Evolutionary conservation across 768 basidiomycete species (phyloP).

Genomic region (Tricholoma matsutake): DNA sequence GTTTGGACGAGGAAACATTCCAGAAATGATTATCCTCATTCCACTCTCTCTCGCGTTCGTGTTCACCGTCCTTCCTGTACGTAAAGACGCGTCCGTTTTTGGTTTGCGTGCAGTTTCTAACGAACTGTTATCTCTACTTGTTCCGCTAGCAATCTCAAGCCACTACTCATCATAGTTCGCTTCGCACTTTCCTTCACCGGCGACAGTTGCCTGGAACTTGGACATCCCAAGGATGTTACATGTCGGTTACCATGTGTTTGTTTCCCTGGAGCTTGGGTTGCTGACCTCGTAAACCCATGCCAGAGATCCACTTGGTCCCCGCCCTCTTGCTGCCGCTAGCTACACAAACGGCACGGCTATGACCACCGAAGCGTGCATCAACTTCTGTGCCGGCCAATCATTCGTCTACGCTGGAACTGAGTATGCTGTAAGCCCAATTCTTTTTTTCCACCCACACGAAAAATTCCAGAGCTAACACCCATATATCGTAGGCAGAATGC

Average conservation of each 20-base stretch:
- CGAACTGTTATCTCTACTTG: background rate
- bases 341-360: conserved; percentile 48
- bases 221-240: conserved; percentile 60
- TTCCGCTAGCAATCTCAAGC: conserved; percentile 14
- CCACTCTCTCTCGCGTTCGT: conserved; percentile 32
- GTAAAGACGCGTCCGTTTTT: conserved; percentile 12
- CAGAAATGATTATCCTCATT: conserved; percentile 32
- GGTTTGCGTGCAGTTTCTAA: conserved; percentile 2
- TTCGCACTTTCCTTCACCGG: conserved; percentile 26
- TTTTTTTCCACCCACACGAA: background rate
- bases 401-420: conserved; percentile 72
- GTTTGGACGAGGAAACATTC: background rate
- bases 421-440: conserved; percentile 33
- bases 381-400: conserved; percentile 41
- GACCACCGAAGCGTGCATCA: conserved; percentile 55
- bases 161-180: conserved; percentile 26
- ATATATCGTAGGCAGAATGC: conserved; percentile 43
- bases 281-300: background rate
- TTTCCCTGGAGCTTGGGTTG: background rate
- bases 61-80: conserved; percentile 38
- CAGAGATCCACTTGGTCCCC: conserved; percentile 55
- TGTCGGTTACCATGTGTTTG: conserved; percentile 34
- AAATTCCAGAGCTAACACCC: background rate
- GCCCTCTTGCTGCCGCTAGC: conserved; percentile 52
- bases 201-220: conserved; percentile 54